Evolutionary conservation across 306 rosid species (phyloP), one percentile per base, ranked within the genome.

Genomic region (Datisca glomerata): DNA sequence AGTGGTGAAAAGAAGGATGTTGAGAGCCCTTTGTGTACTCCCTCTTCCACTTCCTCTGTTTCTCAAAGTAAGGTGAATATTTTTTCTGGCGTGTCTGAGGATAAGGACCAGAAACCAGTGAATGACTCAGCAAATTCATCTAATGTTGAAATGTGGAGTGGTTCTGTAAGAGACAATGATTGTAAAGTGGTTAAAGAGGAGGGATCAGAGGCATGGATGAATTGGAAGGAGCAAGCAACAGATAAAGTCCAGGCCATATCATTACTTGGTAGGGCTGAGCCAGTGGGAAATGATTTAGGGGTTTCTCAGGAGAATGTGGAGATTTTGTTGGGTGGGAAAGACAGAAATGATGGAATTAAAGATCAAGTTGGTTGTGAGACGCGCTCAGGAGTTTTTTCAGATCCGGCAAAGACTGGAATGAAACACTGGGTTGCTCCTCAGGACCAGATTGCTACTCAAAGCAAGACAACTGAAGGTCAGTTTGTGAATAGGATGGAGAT

Each of bases 1-100:
- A 80, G 89, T 14, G 71, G 60, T 12, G 97, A 83, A 42, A 87
- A 82, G 75, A 82, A 69, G 53, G 80, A 63, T 8, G 38, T 31
- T 5, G 93, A 77, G 39, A 74, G 80, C 66, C 79, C 93, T 43
- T 55, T 67, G 50, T 65, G 85, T 37, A 75, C 85, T 1, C 78
- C 80, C 12, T 67, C 85, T 0, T 74, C 79, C 12, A 48, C 32
- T 22, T 67, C 83, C 41, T 70, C 75, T 50, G 57, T 43, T 56
- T 56, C 54, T 18, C 70, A 35, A 37, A 35, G 67, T 8, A 68
- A 54, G 66, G 58, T 64, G 4, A 44, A 42, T 43, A 41, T 14
- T 22, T 37, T 27, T 20, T 56, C 52, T 22, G 56, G 41, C 64
- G 22, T 47, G 14, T 47, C 65, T 3, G 68, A 67, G 41, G 78